A percentile compares a stretch with the other conserved stretches of the same genome.
phyloP scores from a whole-genome alignment of 148 eudicot genomes.

The Vaccinium macrocarpon region DNA sequence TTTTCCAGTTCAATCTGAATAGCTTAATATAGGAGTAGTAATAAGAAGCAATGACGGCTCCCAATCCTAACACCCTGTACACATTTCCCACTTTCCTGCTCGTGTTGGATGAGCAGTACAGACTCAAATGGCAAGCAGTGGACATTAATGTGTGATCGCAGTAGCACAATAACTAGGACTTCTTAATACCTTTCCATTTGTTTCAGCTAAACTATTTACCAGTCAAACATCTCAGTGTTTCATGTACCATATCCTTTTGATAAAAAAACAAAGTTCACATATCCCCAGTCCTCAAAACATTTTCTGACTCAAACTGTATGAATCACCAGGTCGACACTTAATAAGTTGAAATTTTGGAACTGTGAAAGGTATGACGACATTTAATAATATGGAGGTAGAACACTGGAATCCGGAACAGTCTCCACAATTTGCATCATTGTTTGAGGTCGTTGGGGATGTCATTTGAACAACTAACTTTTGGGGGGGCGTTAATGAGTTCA shows the following conservation, averaged over 20 bases:
- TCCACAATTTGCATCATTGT: background rate
- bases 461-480: background rate
- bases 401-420: background rate
- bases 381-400: background rate
- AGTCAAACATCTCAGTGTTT: background rate
- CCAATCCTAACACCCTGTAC: background rate
- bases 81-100: background rate
- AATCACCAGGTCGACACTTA: background rate
- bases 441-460: background rate
- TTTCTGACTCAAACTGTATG: background rate
- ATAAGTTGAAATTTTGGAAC: background rate
- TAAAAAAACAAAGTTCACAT: background rate
- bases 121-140: background rate
- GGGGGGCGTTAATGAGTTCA: background rate
- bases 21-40: background rate
- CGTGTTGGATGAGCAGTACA: background rate
- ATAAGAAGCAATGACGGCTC: background rate
- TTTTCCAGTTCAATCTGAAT: background rate
- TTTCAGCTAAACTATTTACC: background rate
- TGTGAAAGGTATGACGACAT: background rate
- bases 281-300: background rate
- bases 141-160: background rate
- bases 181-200: background rate
- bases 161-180: background rate
- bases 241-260: background rate